Base-by-base conservation (phyloP, 768 basidiomycete genomes). In the Paxillus rubicundulus region DNA sequence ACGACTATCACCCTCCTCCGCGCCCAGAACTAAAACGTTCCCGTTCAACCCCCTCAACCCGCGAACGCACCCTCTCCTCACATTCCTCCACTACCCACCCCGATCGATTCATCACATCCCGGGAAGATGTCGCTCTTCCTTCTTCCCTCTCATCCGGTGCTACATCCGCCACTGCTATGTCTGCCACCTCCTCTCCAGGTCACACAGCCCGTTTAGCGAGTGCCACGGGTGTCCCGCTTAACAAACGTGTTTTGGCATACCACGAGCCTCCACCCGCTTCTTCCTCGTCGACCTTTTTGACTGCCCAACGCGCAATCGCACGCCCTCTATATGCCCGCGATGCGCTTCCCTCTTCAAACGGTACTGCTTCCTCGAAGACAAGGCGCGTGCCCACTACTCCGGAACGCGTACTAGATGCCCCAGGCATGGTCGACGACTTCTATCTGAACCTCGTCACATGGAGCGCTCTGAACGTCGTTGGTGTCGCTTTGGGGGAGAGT, bases 391-490 rank as follows among this genome's bases (percentile, higher is more conserved):
- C 93, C 0, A 89, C 89, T 0, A 82, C 85, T 20, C 92, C 96
- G 0, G 90, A 96, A 61, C 82, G 93, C n/a, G 93, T 98, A 8
- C 79, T 99, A 9, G 97, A 98, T 61, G 96, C 96, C 0, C 94
- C 94, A 1, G 92, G 92, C 6, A 86, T 90, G 78, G 79, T 85
- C 9, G 93, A 98, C 59, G 97, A 99, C 69, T 99, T 96, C 69
- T 99, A 99, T 65, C 83, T 99, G 64, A 99, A 98, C 68, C 77
- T 99, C 47, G 69, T 98, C 47, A 81, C 86, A 16, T 99, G 97
- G 97, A 89, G 88, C 33, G 80, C 79, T 38, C 81, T 82, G 58
- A 98, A 98, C 68, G 73, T 85, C 24, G 84, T 99, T 10, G 94
- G 89, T 2, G 95, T 99, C 50, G 96, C 89, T 0, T 81, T 99